Percentiles rank a stretch among this genome's conserved stretches.
Evolutionary conservation across 208 protist species (phyloP).

Genomic region (Crithidia brevicula): DNA sequence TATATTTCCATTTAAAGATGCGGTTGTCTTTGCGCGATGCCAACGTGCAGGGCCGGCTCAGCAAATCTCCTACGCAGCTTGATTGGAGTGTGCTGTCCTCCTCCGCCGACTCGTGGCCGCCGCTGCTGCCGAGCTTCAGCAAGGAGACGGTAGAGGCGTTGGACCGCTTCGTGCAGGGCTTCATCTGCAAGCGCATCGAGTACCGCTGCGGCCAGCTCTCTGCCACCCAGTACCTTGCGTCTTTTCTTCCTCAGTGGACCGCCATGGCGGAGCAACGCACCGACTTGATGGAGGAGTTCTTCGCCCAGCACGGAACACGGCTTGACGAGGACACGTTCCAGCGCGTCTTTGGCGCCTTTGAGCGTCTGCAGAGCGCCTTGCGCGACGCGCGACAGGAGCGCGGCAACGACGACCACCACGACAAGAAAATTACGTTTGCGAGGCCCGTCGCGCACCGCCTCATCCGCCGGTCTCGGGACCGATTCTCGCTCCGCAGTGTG

Average conservation of each 20-base stretch:
- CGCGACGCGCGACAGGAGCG: constrained; percentile 43
- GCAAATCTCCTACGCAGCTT: constrained; percentile 25
- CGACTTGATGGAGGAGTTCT: constrained; percentile 37
- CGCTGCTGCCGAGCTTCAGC: constrained; percentile 40
- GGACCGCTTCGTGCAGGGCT: constrained; percentile 37
- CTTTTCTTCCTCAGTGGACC: constrained; percentile 40
- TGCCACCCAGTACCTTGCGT: constrained; percentile 18
- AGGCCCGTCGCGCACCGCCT: constrained; percentile 46
- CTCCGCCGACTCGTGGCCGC: constrained; percentile 31
- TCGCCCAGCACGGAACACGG: constrained; percentile 21
- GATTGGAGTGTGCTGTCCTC: constrained; percentile 24
- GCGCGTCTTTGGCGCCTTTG: constrained; percentile 30
- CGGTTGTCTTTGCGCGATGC: constrained; percentile 28
- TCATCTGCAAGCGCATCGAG: constrained; percentile 46
- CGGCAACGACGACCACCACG: constrained; percentile 2
- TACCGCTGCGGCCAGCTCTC: constrained; percentile 48
- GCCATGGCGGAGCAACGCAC: constrained; percentile 28
- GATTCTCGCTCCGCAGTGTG: constrained; percentile 42
- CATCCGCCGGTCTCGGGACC: constrained; percentile 42
- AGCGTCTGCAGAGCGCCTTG: constrained; percentile 40
- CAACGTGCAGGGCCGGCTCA: constrained; percentile 30
- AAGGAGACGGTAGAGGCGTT: constrained; percentile 27
- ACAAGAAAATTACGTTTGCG: constrained; percentile 49
- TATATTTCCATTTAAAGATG: too few relatives aligned
- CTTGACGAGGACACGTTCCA: constrained; percentile 27